Evolutionary conservation across 1,284 basidiomycete genomes (phyloP), one percentile per base, ranked within the genome.

Genomic region (Cryptococcus sp.): DNA sequence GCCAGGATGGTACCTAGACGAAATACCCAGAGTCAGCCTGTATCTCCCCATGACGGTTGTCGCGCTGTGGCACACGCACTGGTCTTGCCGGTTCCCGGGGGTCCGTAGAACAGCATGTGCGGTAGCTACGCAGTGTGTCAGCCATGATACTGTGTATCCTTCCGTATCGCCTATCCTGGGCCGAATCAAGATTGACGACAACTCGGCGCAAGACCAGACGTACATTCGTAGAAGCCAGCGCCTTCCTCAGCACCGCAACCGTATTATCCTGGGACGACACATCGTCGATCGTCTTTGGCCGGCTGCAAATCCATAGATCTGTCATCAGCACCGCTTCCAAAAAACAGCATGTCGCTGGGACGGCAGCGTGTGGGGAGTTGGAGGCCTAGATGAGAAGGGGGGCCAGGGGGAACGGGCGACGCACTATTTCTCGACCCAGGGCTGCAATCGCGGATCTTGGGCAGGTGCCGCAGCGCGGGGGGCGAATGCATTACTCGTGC

Each of bases 71-170:
- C 6, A n/a, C n/a, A 63, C 69, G 43, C 43, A 71, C 92, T 96
- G 15, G 96, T 99, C 78, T 99, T 99, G 49, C 96, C 96, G 7
- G 96, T 98, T 33, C 96, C 96, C 9, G 96, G 96, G 18, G 96
- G 96, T 0, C 96, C 96, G 67, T 99, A 99, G 81, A 99, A 98
- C 50, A 99, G 82, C 95, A 98, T 98, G 73, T 99, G 96, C 1
- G 96, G 95, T 46, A 99, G 82, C 95, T 98, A 73, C 7, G 3
- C 20, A 33, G n/a, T 24, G 21, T 42, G 21, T 21, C 20, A 50
- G 35, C 37, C 20, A 18, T 36, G 5, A 33, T n/a, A n/a, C n/a
- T 20, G 16, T 23, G 9, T 16, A 35, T 21, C 48, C 16, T 12
- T 16, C 20, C 33, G 18, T 50, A 50, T 20, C 9, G 11, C 35